A percentile compares a stretch with the other conserved stretches of the same genome.
phyloP scores from a whole-genome alignment of 108 stramenopile species.

The Skeletonema tropicum region DNA sequence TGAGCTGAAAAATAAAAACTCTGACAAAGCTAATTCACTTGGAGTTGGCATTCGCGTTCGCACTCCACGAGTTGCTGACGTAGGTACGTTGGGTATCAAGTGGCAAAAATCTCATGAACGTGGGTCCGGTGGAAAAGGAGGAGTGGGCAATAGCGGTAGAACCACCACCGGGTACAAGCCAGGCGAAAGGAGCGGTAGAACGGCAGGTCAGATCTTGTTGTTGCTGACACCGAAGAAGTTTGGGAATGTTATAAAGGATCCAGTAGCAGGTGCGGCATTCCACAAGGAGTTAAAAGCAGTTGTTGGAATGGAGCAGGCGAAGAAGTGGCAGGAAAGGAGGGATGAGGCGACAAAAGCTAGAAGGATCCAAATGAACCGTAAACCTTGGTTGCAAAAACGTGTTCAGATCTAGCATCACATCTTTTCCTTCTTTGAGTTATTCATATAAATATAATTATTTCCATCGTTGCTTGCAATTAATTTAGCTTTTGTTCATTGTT shows the following conservation, averaged over 20 bases:
- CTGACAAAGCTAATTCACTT: conserved; percentile 13
- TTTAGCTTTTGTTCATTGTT: neutral
- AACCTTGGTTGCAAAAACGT: conserved; percentile 81
- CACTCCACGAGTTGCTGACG: conserved; percentile 81
- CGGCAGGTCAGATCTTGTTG: conserved; percentile 84
- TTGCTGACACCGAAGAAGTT: conserved; percentile 83
- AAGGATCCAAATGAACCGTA: conserved; percentile 88
- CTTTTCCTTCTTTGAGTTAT: neutral
- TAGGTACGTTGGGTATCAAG: conserved; percentile 82
- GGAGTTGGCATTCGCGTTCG: conserved; percentile 39
- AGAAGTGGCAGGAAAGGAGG: conserved; percentile 60
- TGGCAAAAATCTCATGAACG: conserved; percentile 91
- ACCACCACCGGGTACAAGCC: conserved; percentile 40
- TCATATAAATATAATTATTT: neutral
- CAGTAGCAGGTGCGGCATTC: conserved; percentile 70
- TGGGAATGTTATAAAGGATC: conserved; percentile 64
- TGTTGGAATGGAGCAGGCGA: conserved; percentile 66
- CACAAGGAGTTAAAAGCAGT: conserved; percentile 80
- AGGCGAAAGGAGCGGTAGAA: conserved; percentile 50
- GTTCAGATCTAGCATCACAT: conserved; percentile 25
- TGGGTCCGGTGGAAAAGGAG: conserved; percentile 86
- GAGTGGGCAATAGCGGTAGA: conserved; percentile 75
- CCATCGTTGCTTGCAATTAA: neutral
- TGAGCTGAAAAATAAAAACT: conserved; percentile 49
- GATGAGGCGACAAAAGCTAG: conserved; percentile 75